These are phyloP conservation scores for Rubus idaeus DNA, from an alignment of 306 rosid species.

Conservation along the genomic window DNA sequence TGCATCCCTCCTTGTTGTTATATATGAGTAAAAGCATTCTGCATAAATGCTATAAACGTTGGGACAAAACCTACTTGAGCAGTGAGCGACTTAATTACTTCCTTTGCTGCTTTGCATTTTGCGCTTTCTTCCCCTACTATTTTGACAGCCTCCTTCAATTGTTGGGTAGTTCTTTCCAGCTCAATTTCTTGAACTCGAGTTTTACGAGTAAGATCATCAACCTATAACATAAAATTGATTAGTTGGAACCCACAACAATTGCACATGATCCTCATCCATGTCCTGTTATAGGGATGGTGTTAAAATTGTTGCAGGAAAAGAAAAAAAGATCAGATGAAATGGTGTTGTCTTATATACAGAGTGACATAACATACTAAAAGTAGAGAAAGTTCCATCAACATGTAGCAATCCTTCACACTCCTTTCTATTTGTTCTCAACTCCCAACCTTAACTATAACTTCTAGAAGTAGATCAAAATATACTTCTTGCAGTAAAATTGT, in stretches of 20 bases:
- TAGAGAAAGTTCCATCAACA: not conserved
- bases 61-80: slow-evolving; percentile 58
- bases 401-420: not conserved
- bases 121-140: slow-evolving; percentile 77
- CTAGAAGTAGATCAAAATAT: not conserved
- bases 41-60: not conserved
- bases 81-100: slow-evolving; percentile 88
- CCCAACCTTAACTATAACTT: not conserved
- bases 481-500: not conserved
- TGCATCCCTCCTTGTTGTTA: not conserved
- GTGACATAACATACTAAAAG: not conserved
- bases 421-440: not conserved
- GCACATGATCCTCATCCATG: not conserved
- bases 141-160: slow-evolving; percentile 81
- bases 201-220: slow-evolving; percentile 74
- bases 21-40: not conserved
- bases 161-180: slow-evolving; percentile 71
- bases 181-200: slow-evolving; percentile 79
- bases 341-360: not conserved
- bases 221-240: slow-evolving; percentile 36
- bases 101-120: slow-evolving; percentile 89
- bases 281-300: not conserved
- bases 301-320: not conserved
- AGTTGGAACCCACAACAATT: not conserved
- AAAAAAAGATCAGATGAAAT: not conserved